Evolutionary conservation across 306 rosid genomes (phyloP), one percentile per base, ranked within the genome.

Genomic region (Begonia peltatifolia): DNA sequence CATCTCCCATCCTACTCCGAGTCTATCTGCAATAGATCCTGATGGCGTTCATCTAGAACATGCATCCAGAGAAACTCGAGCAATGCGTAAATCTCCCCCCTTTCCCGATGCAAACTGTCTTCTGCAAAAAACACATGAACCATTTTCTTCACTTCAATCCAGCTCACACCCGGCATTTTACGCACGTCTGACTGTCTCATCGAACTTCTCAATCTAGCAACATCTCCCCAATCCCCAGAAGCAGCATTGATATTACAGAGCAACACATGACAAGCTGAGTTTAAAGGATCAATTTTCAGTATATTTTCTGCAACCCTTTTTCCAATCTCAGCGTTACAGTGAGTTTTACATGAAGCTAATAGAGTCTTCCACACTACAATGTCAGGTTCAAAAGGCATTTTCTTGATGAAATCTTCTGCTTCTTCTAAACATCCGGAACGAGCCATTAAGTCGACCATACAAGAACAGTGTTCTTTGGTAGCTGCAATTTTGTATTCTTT

Each of bases 381-480:
- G 66, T 79, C 95, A 1, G 87, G 76, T 9, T 75, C 81, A 54
- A 79, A 74, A 18, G 61, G 60, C 62, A 68, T 57, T 64, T 67
- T 54, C 68, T 67, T 55, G 50, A 86, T 72, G 54, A 86, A 79
- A 9, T 64, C 55, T 66, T 79, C 85, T 3, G 93, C 93, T 68
- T 63, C 93, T 22, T 58, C 23, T 59, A 82, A 77, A 72, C 72
- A 66, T 63, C 93, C 93, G 3, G 93, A 76, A 36, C 87, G 92
- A 51, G 79, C 87, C 16, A 86, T 76, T 61, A 86, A 75, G 80
- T 86, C 95, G 22, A 86, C 85, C 74, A 82, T 79, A 73, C 95
- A 86, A 50, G 93, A 76, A 54, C 70, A 65, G 23, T 82, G 95
- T 67, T 86, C 87, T 77, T 66, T 79, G 8, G 81, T 79, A 0